These are phyloP conservation scores for Leonotis leonurus DNA, from an alignment of 257 asterid genomes.

Conservation along the genomic window DNA sequence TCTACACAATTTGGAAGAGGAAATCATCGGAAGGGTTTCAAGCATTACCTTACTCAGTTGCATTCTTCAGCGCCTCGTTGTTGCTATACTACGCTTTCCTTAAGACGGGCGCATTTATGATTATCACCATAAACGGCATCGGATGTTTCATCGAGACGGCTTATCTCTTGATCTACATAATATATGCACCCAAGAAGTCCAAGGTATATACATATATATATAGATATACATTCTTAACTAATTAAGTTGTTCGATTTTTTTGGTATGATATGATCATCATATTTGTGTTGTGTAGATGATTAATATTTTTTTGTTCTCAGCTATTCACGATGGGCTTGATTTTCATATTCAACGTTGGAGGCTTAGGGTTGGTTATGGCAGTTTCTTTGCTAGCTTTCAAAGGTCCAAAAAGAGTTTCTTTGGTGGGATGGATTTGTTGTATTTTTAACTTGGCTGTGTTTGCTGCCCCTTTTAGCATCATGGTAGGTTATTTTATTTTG, in stretches of 20 bases:
- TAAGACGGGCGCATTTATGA: conserved; percentile 45
- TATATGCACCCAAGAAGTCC: conserved; percentile 39
- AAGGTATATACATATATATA: too few species aligned
- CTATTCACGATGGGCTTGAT: conserved; percentile 27
- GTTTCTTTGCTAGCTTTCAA: conserved; percentile 28
- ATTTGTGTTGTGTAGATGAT: too few species aligned
- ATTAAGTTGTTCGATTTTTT: neutral
- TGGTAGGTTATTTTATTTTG: conserved; percentile 30
- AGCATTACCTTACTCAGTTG: conserved; percentile 52
- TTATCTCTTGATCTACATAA: conserved; percentile 36
- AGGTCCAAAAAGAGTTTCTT: conserved; percentile 33
- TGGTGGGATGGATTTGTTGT: conserved; percentile 73
- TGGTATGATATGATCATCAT: neutral
- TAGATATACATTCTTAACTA: too few species aligned
- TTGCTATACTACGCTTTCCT: conserved; percentile 52
- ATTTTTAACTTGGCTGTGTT: conserved; percentile 53
- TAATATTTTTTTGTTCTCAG: conserved; percentile 20
- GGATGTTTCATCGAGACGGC: conserved; percentile 44
- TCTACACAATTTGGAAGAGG: conserved; percentile 51
- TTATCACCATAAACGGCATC: conserved; percentile 46
- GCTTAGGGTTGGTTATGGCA: conserved; percentile 30
- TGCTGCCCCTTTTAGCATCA: conserved; percentile 65
- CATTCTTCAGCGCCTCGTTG: conserved; percentile 57
- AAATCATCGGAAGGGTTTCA: conserved; percentile 61
- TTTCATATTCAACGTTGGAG: conserved; percentile 40